Evolutionary conservation across 768 basidiomycete genomes (phyloP).

Genomic region (Mycena polygramma): DNA sequence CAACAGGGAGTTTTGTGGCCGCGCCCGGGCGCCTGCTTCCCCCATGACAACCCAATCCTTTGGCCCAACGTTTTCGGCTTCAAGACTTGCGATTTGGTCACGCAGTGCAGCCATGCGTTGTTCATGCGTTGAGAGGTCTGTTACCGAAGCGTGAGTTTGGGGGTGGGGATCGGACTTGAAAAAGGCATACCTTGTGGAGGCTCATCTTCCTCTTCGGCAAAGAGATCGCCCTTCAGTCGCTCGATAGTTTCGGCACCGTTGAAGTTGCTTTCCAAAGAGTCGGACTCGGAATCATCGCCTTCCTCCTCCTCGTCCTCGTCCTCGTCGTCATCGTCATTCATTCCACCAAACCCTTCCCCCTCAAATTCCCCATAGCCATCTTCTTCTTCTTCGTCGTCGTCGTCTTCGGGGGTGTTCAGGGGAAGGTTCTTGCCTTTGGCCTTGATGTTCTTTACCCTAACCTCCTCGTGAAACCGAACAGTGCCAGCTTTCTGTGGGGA

Average conservation of each 20-base stretch:
- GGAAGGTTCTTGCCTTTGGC: conserved; percentile 76
- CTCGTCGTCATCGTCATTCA: conserved; percentile 53
- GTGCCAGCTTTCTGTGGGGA: conserved; percentile 50
- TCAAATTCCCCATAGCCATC: conserved; percentile 56
- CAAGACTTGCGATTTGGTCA: conserved; percentile 85
- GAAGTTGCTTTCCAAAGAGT: conserved; percentile 22
- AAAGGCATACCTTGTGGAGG: conserved; percentile 44
- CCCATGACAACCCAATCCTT: conserved; percentile 97
- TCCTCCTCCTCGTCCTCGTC: conserved; percentile 45
- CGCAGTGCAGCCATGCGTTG: conserved; percentile 79
- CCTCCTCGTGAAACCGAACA: conserved; percentile 87
- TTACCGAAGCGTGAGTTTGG: conserved; percentile 21
- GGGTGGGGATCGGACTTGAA: conserved; percentile 23
- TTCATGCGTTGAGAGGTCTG: conserved; percentile 84
- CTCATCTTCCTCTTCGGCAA: conserved; percentile 79
- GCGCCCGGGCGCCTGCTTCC: conserved; percentile 83
- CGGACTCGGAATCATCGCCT: conserved; percentile 39
- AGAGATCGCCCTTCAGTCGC: conserved; percentile 82
- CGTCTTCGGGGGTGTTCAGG: conserved; percentile 54
- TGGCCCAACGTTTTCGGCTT: conserved; percentile 86
- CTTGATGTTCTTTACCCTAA: conserved; percentile 86
- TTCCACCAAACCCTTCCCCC: conserved; percentile 45
- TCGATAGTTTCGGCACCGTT: conserved; percentile 66
- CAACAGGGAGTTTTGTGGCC: conserved; percentile 92
- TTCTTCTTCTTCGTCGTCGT: conserved; percentile 45